Conservation (phyloP, 306 rosid species). For the Spatholobus suberectus region DNA sequence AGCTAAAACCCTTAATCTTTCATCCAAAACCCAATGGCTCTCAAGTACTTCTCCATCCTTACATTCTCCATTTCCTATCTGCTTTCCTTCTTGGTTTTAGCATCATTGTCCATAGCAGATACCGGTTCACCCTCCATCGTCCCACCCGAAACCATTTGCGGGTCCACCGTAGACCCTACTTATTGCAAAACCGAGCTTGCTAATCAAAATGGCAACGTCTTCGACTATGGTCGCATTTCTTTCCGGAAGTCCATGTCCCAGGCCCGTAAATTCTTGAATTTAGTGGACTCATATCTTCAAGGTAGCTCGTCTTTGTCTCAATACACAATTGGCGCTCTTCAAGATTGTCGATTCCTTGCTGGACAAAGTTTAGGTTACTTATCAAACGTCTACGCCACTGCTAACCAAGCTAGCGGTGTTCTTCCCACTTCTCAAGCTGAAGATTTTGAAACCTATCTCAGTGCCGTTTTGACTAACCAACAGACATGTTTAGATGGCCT, state of each 20-base stretch:
- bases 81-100: constrained; percentile 1
- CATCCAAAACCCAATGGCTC: constrained; percentile 38
- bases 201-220: constrained; percentile 53
- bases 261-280: constrained; percentile 52
- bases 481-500: constrained; percentile 85
- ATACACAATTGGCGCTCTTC: constrained; percentile 64
- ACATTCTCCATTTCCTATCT: neutral
- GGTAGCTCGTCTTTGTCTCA: constrained; percentile 43
- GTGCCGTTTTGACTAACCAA: constrained; percentile 75
- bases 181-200: constrained; percentile 61
- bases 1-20: neutral
- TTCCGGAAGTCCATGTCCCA: constrained; percentile 65
- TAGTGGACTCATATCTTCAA: constrained; percentile 52
- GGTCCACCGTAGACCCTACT: constrained; percentile 59
- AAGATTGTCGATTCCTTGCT: constrained; percentile 67
- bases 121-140: constrained; percentile 16
- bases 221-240: constrained; percentile 61
- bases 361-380: constrained; percentile 61
- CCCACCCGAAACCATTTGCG: constrained; percentile 53
- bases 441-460: constrained; percentile 60
- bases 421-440: constrained; percentile 63
- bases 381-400: constrained; percentile 43
- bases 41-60: constrained; percentile 34
- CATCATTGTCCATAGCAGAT: constrained; percentile 37
- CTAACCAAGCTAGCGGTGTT: constrained; percentile 32